These are phyloP conservation scores for Morella rubra DNA, from an alignment of 306 rosid genomes.

Conservation along the genomic window DNA sequence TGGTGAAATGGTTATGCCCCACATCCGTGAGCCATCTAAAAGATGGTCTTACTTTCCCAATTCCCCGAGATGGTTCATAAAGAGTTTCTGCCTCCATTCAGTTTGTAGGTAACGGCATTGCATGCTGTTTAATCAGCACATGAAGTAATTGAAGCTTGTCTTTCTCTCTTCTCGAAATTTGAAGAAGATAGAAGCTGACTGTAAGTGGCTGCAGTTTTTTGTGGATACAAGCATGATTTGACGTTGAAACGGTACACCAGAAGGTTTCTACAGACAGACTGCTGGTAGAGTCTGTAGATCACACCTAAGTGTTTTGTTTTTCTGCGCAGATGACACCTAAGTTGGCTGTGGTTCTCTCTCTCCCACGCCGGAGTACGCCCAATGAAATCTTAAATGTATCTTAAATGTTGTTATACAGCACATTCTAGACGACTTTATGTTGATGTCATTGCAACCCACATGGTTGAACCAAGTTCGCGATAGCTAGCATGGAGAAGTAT, in stretches of 20 bases:
- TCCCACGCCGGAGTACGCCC: not conserved
- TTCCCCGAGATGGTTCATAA: slow-evolving; percentile 50
- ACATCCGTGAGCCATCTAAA: slow-evolving; percentile 69
- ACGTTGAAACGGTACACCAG: not conserved
- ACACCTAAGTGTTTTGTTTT: not conserved
- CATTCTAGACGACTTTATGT: not conserved
- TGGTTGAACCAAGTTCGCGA: slow-evolving; percentile 1
- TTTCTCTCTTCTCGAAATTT: not conserved
- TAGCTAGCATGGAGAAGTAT: not conserved
- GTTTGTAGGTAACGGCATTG: slow-evolving; percentile 20
- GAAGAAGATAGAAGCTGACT: slow-evolving; percentile 4
- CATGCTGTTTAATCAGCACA: slow-evolving; percentile 4
- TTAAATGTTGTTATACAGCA: not conserved
- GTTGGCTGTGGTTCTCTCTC: not conserved
- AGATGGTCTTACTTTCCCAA: slow-evolving; percentile 70
- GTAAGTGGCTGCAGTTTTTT: not conserved
- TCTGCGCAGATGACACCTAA: not conserved
- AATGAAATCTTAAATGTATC: no score
- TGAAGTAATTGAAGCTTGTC: not conserved
- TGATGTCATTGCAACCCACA: slow-evolving; percentile 1
- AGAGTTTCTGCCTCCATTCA: slow-evolving; percentile 11
- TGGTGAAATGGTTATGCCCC: slow-evolving; percentile 84
- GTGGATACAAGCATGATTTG: not conserved
- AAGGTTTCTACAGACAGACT: not conserved
- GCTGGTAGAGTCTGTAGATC: not conserved